Conservation (phyloP, 1,139 yeast genomes). For the Pichia sp. region DNA sequence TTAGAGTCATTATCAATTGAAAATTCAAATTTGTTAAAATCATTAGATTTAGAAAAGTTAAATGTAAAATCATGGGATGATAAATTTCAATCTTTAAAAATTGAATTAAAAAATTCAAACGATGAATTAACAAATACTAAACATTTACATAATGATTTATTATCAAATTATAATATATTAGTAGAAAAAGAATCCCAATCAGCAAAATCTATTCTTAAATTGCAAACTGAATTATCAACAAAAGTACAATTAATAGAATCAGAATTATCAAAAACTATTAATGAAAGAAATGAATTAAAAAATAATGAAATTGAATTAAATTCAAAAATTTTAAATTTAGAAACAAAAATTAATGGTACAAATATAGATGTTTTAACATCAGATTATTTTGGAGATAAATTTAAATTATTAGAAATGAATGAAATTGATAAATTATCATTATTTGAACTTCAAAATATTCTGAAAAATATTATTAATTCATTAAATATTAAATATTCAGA, state of each 20-base stretch:
- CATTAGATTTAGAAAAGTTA: not conserved
- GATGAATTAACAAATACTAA: not conserved
- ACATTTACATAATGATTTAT: not conserved
- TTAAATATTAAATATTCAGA: slow-evolving; percentile 11
- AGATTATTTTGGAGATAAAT: slow-evolving; percentile 6
- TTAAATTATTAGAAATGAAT: slow-evolving; percentile 11
- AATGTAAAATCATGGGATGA: no score
- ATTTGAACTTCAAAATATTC: slow-evolving; percentile 14
- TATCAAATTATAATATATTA: not conserved
- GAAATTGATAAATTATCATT: slow-evolving; percentile 12
- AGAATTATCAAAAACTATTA: no score
- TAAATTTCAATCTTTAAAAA: no score
- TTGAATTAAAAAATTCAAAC: not conserved
- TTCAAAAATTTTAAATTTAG: no score
- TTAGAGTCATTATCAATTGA: slow-evolving; percentile 2
- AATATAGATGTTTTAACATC: not conserved
- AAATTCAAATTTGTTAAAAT: not conserved
- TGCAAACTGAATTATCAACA: no score
- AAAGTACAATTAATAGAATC: no score
- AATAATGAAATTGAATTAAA: no score
- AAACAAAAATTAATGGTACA: not conserved
- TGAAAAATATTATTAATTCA: slow-evolving; percentile 16
- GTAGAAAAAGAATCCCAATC: not conserved
- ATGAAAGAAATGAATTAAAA: no score
- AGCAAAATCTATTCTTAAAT: no score